Percentiles rank a stretch among this genome's conserved stretches.
Conservation (phyloP, 2,329 filamentous ascomycete species). For the Fonsecaea monophora region DNA sequence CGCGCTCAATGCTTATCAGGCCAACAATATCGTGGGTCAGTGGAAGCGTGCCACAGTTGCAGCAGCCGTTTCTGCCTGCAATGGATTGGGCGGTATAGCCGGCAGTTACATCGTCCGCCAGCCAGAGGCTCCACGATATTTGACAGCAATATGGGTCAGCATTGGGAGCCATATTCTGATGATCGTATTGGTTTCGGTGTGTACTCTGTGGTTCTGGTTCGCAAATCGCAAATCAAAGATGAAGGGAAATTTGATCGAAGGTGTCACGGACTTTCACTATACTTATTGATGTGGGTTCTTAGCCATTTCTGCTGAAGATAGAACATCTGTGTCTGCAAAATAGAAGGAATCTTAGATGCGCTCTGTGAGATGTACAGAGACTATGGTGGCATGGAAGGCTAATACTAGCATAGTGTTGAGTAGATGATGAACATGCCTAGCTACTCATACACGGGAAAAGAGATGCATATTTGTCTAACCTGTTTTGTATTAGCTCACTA, state of each 20-base stretch:
- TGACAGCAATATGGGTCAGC: slow-evolving; percentile 71
- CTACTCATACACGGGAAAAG: not conserved
- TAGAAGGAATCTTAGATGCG: not conserved
- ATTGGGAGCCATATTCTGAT: slow-evolving; percentile 56
- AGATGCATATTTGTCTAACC: not conserved
- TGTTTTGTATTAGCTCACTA: not conserved
- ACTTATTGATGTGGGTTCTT: slow-evolving; percentile 35
- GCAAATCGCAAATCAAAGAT: slow-evolving; percentile 33
- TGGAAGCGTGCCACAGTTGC: slow-evolving; percentile 69
- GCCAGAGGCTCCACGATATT: slow-evolving; percentile 67
- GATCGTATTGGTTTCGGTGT: slow-evolving; percentile 35
- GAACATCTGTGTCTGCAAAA: not conserved
- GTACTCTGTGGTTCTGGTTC: slow-evolving; percentile 38
- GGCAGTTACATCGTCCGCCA: slow-evolving; percentile 70
- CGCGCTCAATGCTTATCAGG: slow-evolving; percentile 67
- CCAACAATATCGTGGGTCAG: slow-evolving; percentile 68
- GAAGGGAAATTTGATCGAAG: slow-evolving; percentile 35
- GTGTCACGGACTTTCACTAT: slow-evolving; percentile 37
- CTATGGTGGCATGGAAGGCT: not conserved
- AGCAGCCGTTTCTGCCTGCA: slow-evolving; percentile 65
- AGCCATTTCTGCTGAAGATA: not conserved
- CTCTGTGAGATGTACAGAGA: not conserved
- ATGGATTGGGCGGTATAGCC: slow-evolving; percentile 69
- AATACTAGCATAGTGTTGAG: not conserved
- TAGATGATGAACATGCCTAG: not conserved